Base-by-base conservation (phyloP, 2,329 filamentous ascomycete genomes). In the Clonostachys sp. region DNA sequence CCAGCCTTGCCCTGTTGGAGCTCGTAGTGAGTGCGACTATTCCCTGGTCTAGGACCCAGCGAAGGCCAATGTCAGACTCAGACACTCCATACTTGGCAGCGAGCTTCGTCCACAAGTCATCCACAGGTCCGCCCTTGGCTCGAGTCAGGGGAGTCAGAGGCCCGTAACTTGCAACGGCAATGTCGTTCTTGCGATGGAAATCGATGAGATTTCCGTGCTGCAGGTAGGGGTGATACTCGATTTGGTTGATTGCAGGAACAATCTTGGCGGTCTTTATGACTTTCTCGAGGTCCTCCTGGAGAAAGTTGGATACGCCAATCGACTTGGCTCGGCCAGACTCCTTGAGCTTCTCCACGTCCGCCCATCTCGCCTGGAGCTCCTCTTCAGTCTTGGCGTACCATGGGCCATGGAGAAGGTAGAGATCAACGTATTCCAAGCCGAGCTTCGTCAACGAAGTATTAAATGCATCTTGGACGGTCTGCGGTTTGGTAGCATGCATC, bases 231-330 rank as follows among this genome's bases (percentile, higher is more conserved):
- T 94, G 86, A 59, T 80, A 84, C 70, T 92, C 88, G 59, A 92
- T 87, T 73, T 94, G 88, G 70, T 92, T 91, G 51, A 87, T 78
- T 7, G 80, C 83, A 1, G 89, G 89, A 4, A 71, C 61, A 50
- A 86, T 62, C 55, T 75, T 78, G 45, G 83, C 83, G 6, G 81
- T 80, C 60, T 75, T 62, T 3, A 85, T 68, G 40, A 84, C 60
- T 4, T 67, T 58, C 60, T 84, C 76, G 17, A 86, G 64, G 53
- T 86, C 70, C 41, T 67, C 59, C 55, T 74, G 67, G 34, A 79
- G 58, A 59, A 87, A 92, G 70, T 92, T 94, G 58, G 84, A 89
- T 13, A 94, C 83, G 45, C 89, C 89, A 55, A 94, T 90, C 48
- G 84, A 81, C 54, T 74, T 77, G 44, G 81, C 83, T 51, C 79